phyloP scores from a whole-genome alignment of 1,284 basidiomycete species.

The Schizophyllum amplum region DNA sequence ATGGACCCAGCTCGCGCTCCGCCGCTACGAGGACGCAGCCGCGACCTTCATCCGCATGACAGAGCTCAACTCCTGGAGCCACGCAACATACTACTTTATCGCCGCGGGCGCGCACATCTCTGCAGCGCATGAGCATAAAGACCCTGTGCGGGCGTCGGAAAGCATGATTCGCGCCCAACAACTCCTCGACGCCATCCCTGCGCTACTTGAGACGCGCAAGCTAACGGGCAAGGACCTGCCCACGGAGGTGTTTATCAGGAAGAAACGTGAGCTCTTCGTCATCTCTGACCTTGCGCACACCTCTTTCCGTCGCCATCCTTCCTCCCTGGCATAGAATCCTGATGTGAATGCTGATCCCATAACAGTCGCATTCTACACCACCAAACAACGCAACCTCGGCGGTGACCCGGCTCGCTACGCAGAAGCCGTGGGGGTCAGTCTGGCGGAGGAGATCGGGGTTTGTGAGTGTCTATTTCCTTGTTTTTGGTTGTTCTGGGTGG shows the following conservation, averaged over 20 bases:
- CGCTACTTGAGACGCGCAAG: slow-evolving; percentile 49
- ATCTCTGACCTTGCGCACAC: no score
- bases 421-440: slow-evolving; percentile 52
- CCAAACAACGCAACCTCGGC: slow-evolving; percentile 49
- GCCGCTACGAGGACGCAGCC: slow-evolving; percentile 59
- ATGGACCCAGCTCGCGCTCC: slow-evolving; percentile 62
- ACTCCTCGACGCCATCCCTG: slow-evolving; percentile 56
- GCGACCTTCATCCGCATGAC: slow-evolving; percentile 57
- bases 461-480: no score
- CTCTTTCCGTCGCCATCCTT: not conserved
- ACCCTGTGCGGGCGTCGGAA: slow-evolving; percentile 33
- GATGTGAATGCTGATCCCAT: not conserved
- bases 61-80: slow-evolving; percentile 67
- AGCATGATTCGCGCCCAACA: slow-evolving; percentile 41
- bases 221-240: slow-evolving; percentile 62
- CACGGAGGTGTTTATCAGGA: slow-evolving; percentile 68
- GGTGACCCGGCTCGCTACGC: slow-evolving; percentile 42
- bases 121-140: slow-evolving; percentile 41
- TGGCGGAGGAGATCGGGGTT: slow-evolving; percentile 50
- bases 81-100: slow-evolving; percentile 69
- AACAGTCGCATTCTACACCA: slow-evolving; percentile 64
- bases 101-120: slow-evolving; percentile 38
- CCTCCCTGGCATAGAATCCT: not conserved
- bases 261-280: slow-evolving; percentile 55
- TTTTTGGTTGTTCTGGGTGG: no score